Conservation (phyloP, 768 basidiomycete species). For the Auriscalpium vulgare region DNA sequence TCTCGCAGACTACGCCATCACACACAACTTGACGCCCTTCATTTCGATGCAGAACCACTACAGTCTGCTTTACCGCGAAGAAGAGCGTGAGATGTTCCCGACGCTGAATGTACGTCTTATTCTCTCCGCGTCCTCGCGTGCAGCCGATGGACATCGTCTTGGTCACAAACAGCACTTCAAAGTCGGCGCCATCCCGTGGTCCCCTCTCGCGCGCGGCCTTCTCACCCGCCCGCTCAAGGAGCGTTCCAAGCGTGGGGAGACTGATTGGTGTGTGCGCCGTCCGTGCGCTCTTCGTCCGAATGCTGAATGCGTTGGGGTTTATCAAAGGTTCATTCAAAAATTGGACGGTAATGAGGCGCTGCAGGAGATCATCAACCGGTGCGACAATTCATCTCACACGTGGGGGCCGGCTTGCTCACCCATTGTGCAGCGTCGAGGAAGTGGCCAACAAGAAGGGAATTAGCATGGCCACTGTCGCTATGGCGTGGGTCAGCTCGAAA, state of each 20-base stretch:
- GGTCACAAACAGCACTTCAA: constrained; percentile 3
- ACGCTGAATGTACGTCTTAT: constrained; percentile 5
- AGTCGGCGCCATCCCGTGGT: constrained; percentile 13
- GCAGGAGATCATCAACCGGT: constrained; percentile 11
- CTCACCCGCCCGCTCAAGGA: constrained; percentile 9
- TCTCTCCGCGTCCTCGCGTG: neutral
- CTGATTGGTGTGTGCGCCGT: neutral
- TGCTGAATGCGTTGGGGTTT: neutral
- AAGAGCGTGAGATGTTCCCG: constrained; percentile 31
- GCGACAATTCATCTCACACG: neutral
- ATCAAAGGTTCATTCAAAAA: neutral
- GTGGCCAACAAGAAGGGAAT: constrained; percentile 28
- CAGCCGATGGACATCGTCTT: neutral
- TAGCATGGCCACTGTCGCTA: constrained; percentile 36
- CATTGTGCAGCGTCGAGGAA: constrained; percentile 28
- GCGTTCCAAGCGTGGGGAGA: neutral
- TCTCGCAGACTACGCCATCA: constrained; percentile 12
- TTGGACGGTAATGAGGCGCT: constrained; percentile 3
- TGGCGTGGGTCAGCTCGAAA: constrained; percentile 23
- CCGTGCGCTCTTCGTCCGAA: neutral
- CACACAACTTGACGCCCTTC: constrained; percentile 8
- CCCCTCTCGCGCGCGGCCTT: constrained; percentile 11
- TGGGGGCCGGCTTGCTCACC: neutral
- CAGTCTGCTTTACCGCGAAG: constrained; percentile 31
- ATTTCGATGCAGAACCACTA: constrained; percentile 19